Conservation (phyloP, 2,329 filamentous ascomycete genomes). For the Ophiostoma sp. region DNA sequence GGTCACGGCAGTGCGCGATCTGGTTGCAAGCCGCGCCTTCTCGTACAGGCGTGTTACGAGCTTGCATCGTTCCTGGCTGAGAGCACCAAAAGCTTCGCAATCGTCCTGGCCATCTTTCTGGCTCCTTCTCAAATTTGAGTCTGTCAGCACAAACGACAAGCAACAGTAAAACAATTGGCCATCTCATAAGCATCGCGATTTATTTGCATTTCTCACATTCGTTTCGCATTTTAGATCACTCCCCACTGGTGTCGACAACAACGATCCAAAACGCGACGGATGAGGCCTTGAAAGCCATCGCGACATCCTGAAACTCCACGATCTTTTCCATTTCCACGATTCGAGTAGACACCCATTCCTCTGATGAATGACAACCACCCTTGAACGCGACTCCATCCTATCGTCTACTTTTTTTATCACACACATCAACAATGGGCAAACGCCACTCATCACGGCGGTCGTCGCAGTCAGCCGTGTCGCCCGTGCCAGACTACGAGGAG, state of each 20-base stretch:
- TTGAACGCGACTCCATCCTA: background rate
- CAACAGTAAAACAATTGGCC: background rate
- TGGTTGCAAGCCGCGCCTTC: constrained; percentile 24
- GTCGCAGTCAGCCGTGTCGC: constrained; percentile 50
- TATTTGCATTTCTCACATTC: background rate
- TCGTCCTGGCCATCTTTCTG: background rate
- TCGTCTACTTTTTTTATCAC: background rate
- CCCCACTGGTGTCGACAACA: background rate
- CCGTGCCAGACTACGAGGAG: constrained; percentile 50
- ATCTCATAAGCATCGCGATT: background rate
- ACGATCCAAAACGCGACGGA: background rate
- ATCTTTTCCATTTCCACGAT: background rate
- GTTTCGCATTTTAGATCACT: background rate
- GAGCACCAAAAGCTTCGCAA: background rate
- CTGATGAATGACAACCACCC: background rate
- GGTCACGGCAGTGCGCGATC: constrained; percentile 21
- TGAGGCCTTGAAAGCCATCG: constrained; percentile 1
- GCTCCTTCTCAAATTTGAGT: background rate
- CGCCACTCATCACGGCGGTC: constrained; percentile 43
- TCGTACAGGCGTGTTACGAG: constrained; percentile 3
- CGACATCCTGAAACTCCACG: background rate
- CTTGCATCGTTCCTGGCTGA: background rate
- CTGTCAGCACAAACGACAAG: background rate
- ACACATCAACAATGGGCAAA: constrained; percentile 30
- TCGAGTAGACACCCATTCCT: background rate